Conservation (phyloP, 225 moss, liverwort and hornwort species). For the Antitrichia curtipendula region DNA sequence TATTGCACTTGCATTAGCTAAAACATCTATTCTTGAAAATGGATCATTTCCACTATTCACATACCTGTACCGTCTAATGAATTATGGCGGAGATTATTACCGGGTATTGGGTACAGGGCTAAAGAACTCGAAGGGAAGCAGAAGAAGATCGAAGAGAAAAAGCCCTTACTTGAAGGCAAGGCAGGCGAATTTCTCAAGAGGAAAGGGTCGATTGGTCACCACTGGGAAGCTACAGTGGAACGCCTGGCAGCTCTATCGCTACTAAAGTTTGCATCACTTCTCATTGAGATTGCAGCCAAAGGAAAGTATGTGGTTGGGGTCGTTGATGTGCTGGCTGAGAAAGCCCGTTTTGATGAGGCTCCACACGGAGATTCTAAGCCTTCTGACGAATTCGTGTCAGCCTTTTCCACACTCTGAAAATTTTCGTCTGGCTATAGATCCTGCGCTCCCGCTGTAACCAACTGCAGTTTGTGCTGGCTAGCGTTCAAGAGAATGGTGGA, state of each 20-base stretch:
- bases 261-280: conserved; percentile 76
- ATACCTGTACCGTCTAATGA: not conserved
- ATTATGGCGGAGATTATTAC: not conserved
- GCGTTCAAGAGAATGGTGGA: not conserved
- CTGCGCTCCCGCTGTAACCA: not conserved
- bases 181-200: conserved; percentile 34
- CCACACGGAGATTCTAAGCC: conserved; percentile 2
- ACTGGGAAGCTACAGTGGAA: conserved; percentile 53
- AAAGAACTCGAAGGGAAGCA: not conserved
- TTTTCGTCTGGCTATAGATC: not conserved
- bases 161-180: conserved; percentile 28
- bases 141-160: conserved; percentile 3
- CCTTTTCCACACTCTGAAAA: conserved; percentile 18
- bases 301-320: conserved; percentile 51
- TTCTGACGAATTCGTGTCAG: conserved; percentile 24
- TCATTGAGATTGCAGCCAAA: conserved; percentile 83
- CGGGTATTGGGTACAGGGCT: not conserved
- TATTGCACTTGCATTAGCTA: not conserved
- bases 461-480: not conserved
- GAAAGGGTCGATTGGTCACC: conserved; percentile 16
- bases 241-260: conserved; percentile 76
- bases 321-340: conserved; percentile 54
- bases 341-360: conserved; percentile 42
- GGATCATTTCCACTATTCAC: not conserved
- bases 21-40: not conserved